phyloP scores from a whole-genome alignment of 1,139 yeast species.

The Yamadazyma dushanensis region DNA sequence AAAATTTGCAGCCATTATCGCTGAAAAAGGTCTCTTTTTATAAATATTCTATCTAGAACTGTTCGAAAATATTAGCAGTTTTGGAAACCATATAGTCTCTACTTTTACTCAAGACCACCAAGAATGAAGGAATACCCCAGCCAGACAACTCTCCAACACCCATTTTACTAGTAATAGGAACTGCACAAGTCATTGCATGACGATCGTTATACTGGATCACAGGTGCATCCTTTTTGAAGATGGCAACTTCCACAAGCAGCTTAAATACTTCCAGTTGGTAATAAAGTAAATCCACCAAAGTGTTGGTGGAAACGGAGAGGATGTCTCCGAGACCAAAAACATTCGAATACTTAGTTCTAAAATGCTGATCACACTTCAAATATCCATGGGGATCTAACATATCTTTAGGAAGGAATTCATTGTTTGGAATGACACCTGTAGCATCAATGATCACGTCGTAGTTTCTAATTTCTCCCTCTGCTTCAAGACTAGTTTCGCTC shows the following conservation, averaged over 20 bases:
- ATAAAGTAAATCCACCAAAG: slow-evolving; percentile 21
- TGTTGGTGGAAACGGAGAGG: slow-evolving; percentile 17
- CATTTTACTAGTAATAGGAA: slow-evolving; percentile 29
- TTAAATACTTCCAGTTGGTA: slow-evolving; percentile 18
- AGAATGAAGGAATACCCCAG: slow-evolving; percentile 19
- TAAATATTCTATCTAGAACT: slow-evolving; percentile 1
- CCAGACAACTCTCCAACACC: slow-evolving; percentile 29
- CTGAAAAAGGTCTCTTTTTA: not conserved
- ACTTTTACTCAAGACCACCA: slow-evolving; percentile 2
- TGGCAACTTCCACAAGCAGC: slow-evolving; percentile 10
- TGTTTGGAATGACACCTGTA: slow-evolving; percentile 20
- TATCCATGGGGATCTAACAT: slow-evolving; percentile 18
- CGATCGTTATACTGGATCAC: not conserved
- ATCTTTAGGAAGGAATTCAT: slow-evolving; percentile 17
- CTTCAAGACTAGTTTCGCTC: slow-evolving; percentile 8
- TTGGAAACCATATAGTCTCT: slow-evolving; percentile 3
- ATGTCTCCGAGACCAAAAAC: slow-evolving; percentile 29
- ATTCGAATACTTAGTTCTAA: slow-evolving; percentile 19
- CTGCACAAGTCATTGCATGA: slow-evolving; percentile 11
- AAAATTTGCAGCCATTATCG: not conserved
- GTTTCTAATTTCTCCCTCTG: slow-evolving; percentile 13
- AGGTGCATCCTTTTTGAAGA: slow-evolving; percentile 9
- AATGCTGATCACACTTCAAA: slow-evolving; percentile 20
- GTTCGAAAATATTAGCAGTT: not conserved
- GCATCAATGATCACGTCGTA: slow-evolving; percentile 25